phyloP scores from a whole-genome alignment of 2,329 filamentous ascomycete species.

The Cordyceps javanica region DNA sequence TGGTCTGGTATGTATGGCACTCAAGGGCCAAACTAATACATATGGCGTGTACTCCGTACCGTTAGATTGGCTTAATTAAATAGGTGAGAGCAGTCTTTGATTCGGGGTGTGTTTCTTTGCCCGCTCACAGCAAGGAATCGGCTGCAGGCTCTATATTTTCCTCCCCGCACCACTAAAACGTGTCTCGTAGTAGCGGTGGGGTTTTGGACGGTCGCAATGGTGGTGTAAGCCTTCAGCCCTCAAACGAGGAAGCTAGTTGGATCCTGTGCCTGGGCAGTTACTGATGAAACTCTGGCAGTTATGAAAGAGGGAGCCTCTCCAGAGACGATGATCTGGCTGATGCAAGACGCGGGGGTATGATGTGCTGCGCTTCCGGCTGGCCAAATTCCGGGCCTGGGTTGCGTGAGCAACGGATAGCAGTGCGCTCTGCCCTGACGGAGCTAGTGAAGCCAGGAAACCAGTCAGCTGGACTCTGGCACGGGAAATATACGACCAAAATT shows the following conservation, averaged over 20 bases:
- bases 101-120: neutral
- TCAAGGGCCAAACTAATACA: no score
- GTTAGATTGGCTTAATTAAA: neutral
- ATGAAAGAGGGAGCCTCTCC: neutral
- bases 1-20: constrained; percentile 2
- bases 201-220: neutral
- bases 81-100: neutral
- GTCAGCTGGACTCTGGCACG: neutral
- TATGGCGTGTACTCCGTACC: no score
- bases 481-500: neutral
- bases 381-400: constrained; percentile 3
- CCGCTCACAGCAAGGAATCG: neutral
- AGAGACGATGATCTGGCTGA: neutral
- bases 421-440: neutral
- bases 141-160: neutral
- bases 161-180: neutral
- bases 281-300: neutral
- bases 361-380: neutral
- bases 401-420: neutral
- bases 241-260: neutral
- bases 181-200: neutral
- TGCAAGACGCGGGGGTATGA: constrained; percentile 11
- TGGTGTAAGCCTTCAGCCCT: neutral
- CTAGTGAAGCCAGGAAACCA: neutral
- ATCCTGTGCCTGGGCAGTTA: neutral